Conservation (phyloP, 805 yeast species). For the Kodamaea sagamina region DNA sequence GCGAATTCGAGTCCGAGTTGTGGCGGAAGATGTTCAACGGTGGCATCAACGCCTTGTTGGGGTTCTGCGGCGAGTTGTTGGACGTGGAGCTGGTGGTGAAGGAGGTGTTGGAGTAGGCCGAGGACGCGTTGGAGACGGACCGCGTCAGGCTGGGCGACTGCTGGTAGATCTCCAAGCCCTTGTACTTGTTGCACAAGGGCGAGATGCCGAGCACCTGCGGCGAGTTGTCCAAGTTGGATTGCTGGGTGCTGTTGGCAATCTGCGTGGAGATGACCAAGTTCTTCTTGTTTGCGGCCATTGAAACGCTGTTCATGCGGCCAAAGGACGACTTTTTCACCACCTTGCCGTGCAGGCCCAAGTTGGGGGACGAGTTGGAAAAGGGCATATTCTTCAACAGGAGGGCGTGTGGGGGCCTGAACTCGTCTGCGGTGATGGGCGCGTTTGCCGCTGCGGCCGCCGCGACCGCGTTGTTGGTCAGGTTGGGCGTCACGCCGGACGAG, state of each 20-base stretch:
- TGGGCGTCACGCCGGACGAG: conserved; percentile 18
- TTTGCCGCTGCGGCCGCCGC: conserved; percentile 2
- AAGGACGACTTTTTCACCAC: conserved; percentile 21
- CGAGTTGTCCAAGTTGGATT: conserved; percentile 14
- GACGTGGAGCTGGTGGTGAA: conserved; percentile 12
- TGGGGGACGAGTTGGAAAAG: conserved; percentile 10
- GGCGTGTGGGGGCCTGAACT: conserved; percentile 12
- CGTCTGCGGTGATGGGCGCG: conserved; percentile 11
- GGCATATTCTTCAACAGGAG: conserved; percentile 12
- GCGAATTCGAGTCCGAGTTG: conserved; percentile 22
- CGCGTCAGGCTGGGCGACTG: conserved; percentile 16
- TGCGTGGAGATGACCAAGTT: conserved; percentile 19
- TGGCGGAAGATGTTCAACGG: conserved; percentile 28
- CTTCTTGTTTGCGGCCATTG: conserved; percentile 18
- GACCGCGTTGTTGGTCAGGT: conserved; percentile 9
- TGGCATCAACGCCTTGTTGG: conserved; percentile 19
- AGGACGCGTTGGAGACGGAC: conserved; percentile 18
- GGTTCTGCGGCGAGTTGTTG: conserved; percentile 4
- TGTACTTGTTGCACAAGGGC: conserved; percentile 24
- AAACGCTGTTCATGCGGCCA: conserved; percentile 18
- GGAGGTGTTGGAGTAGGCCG: conserved; percentile 16
- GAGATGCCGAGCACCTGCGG: conserved; percentile 20
- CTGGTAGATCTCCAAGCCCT: conserved; percentile 20
- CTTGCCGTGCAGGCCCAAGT: conserved; percentile 15
- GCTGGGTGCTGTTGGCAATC: conserved; percentile 3